These are phyloP conservation scores for Saccharomycopsis schoenii DNA, from an alignment of 805 yeast species.

Conservation along the genomic window DNA sequence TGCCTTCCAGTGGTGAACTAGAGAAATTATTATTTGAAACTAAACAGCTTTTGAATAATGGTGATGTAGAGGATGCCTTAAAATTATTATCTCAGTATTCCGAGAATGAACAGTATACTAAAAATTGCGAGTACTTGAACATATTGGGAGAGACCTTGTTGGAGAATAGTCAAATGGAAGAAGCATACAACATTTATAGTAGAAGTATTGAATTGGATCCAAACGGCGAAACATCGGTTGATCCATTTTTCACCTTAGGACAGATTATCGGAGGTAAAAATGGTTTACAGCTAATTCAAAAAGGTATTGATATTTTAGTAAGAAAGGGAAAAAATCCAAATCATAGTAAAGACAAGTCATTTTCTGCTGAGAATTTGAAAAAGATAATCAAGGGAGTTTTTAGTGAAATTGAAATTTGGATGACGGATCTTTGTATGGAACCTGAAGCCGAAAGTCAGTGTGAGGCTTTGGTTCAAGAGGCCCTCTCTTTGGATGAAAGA, in stretches of 20 bases:
- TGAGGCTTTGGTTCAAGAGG: slow-evolving; percentile 53
- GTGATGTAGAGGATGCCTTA: slow-evolving; percentile 48
- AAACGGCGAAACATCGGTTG: slow-evolving; percentile 54
- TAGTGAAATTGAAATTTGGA: slow-evolving; percentile 88
- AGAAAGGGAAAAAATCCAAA: slow-evolving; percentile 9
- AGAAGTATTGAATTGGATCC: slow-evolving; percentile 63
- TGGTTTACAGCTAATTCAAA: slow-evolving; percentile 52
- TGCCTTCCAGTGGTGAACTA: background rate
- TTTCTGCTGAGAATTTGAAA: slow-evolving; percentile 29
- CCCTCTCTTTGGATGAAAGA: slow-evolving; percentile 36
- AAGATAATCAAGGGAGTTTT: slow-evolving; percentile 71
- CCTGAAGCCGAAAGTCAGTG: slow-evolving; percentile 77
- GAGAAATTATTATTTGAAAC: slow-evolving; percentile 27
- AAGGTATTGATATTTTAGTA: slow-evolving; percentile 30
- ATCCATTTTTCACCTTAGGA: slow-evolving; percentile 82
- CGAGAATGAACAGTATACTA: slow-evolving; percentile 25
- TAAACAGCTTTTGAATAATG: slow-evolving; percentile 34
- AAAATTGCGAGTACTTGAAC: slow-evolving; percentile 40
- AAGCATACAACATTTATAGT: slow-evolving; percentile 55
- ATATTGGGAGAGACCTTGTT: slow-evolving; percentile 66
- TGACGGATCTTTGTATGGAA: slow-evolving; percentile 96
- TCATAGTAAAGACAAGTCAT: too few species aligned
- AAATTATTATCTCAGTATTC: slow-evolving; percentile 32
- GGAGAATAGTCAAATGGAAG: slow-evolving; percentile 71
- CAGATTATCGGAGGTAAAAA: slow-evolving; percentile 79